Evolutionary conservation across 2,329 filamentous ascomycete genomes (phyloP).

Genomic region (Aspergillus thermomutatus): DNA sequence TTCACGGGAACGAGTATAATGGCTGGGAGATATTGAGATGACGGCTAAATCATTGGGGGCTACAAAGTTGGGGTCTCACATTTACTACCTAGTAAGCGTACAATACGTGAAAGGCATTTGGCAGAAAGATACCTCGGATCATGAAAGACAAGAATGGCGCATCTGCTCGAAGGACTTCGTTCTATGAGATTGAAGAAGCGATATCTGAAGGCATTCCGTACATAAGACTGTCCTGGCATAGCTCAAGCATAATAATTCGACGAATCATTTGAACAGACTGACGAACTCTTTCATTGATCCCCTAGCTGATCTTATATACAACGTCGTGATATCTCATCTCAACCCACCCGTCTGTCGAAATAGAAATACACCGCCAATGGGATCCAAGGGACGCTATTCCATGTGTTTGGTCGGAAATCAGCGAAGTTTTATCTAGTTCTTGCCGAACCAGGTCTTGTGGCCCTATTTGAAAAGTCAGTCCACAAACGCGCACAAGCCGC

Average conservation of each 20-base stretch:
- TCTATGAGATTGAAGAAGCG: neutral
- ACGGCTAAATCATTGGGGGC: neutral
- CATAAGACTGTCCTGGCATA: neutral
- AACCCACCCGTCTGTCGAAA: slow-evolving; percentile 23
- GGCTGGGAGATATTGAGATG: neutral
- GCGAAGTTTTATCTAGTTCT: slow-evolving; percentile 25
- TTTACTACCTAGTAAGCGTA: neutral
- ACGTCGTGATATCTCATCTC: slow-evolving; percentile 28
- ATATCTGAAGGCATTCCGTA: neutral
- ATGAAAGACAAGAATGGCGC: neutral
- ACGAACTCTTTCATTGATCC: slow-evolving; percentile 30
- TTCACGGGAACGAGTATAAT: neutral
- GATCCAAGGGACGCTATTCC: slow-evolving; percentile 16
- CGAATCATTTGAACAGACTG: slow-evolving; percentile 9
- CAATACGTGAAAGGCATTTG: neutral
- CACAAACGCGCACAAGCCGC: neutral
- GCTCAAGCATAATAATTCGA: neutral
- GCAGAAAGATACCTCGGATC: neutral
- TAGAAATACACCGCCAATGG: slow-evolving; percentile 36
- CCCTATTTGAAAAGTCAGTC: slow-evolving; percentile 39
- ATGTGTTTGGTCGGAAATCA: slow-evolving; percentile 3
- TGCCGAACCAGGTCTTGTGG: slow-evolving; percentile 61
- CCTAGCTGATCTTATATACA: slow-evolving; percentile 37
- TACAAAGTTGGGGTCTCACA: neutral
- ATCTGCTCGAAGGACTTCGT: neutral